Conservation (phyloP, 2,329 filamentous ascomycete genomes). For the Mycocentrospora acerina region DNA sequence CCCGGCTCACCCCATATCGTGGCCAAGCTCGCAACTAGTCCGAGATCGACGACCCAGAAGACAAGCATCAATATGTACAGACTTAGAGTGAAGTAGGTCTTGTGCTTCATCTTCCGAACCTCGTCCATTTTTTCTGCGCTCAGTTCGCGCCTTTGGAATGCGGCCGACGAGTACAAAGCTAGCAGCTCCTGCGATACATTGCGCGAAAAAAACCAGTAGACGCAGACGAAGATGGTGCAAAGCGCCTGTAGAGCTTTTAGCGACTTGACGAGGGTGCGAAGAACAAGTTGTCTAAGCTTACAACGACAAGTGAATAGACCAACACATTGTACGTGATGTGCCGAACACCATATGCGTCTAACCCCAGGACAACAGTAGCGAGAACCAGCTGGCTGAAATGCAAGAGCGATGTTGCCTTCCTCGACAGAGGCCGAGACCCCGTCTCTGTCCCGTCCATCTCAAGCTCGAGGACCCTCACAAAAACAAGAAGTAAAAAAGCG, state of each 20-base stretch:
- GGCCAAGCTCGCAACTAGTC: conserved; percentile 26
- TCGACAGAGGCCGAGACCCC: conserved; percentile 3
- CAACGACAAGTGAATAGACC: conserved; percentile 16
- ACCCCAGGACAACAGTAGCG: conserved; percentile 49
- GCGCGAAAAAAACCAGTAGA: conserved; percentile 53
- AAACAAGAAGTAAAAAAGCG: no score
- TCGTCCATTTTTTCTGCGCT: no score
- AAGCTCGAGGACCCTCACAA: background rate
- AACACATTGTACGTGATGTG: conserved; percentile 47
- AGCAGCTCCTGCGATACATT: conserved; percentile 41
- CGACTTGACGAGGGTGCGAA: no score
- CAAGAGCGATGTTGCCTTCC: conserved; percentile 16
- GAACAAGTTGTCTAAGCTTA: conserved; percentile 8
- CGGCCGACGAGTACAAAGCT: no score
- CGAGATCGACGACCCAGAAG: conserved; percentile 52
- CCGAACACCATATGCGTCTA: conserved; percentile 50
- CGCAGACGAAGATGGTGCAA: conserved; percentile 47
- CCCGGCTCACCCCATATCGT: conserved; percentile 16
- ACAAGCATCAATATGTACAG: conserved; percentile 56
- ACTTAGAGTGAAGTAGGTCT: conserved; percentile 56
- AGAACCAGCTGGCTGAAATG: conserved; percentile 41
- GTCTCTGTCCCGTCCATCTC: conserved; percentile 4
- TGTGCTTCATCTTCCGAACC: no score
- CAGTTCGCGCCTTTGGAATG: no score
- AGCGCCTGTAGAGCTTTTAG: conserved; percentile 8